Base-by-base conservation (phyloP, 306 rosid genomes). In the Vigna unguiculata region DNA sequence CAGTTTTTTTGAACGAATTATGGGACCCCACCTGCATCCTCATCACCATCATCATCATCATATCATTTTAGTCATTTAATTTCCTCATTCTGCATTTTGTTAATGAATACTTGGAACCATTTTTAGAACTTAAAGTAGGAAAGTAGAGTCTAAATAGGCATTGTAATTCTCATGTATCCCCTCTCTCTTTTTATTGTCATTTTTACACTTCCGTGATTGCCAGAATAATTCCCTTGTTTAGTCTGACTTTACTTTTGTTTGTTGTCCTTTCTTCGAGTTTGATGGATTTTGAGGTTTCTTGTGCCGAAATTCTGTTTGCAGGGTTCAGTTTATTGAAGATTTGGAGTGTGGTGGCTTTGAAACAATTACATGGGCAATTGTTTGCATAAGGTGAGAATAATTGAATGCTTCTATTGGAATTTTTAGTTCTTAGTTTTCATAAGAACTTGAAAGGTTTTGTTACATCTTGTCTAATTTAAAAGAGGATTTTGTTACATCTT, bases 311-410 rank as follows among this genome's bases (percentile, higher is more conserved):
- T 77, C 53, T 54, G n/a, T 22, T 84, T 87, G 60, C 87, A 87
- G 84, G 80, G 49, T 72, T 45, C 41, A 49, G 63, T 71, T 74
- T 24, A 60, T 76, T 78, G 38, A 17, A 76, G 79, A 63, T 75
- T 66, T 2, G n/a, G 46, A 38, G 69, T 58, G 52, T 69, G 45
- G 77, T 41, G 43, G 84, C 76, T 69, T 75, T 47, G 24, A 75
- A 71, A 63, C 75, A 55, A 43, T 81, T 77, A 79, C 20, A 93
- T 93, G 97, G 97, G 97, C 77, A 75, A 80, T 84, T 93, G 94
- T 60, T 1, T 36, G 55, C 28, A 74, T 74, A 86, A 85, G 96
- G 97, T 93, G 20, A 71, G 88, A 63, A 58, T 38, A 57, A 13
- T n/a, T 22, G 58, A 30, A 46, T 28, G 9, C 28, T 57, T 72